Evolutionary conservation across 768 basidiomycete genomes (phyloP).

Genomic region (Tylopilus sp.): DNA sequence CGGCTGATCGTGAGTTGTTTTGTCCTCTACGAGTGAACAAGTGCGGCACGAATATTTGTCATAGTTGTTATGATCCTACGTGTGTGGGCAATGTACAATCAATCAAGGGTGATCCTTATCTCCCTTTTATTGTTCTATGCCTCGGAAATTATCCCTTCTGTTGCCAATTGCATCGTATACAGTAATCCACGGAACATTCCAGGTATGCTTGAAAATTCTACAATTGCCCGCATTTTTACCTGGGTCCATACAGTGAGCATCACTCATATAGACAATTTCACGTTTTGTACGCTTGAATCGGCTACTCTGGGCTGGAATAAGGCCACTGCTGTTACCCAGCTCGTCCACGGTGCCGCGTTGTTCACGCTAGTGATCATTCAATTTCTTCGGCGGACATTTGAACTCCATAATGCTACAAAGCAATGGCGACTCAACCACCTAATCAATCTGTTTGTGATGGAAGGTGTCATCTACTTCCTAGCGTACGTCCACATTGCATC

Average conservation of each 20-base stretch:
- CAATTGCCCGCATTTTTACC: background rate
- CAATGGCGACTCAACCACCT: constrained; percentile 9
- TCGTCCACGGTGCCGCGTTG: background rate
- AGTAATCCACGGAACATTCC: background rate
- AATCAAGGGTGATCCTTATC: background rate
- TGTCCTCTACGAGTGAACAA: background rate
- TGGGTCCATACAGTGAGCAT: background rate
- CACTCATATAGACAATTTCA: background rate
- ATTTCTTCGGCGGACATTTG: constrained; percentile 2
- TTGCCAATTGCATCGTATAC: background rate
- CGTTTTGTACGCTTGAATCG: background rate
- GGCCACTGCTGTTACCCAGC: background rate
- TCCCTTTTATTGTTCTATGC: background rate
- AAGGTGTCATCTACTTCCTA: constrained; percentile 12
- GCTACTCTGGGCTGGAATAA: background rate
- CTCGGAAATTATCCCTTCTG: background rate
- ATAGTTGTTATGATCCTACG: background rate
- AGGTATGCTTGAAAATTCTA: background rate
- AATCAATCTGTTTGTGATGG: constrained; percentile 1
- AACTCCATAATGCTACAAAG: background rate
- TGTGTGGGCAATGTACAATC: background rate
- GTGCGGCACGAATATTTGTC: background rate
- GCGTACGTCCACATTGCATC: constrained; percentile 1
- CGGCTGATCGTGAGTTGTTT: background rate
- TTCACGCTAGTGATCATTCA: background rate